A percentile compares a stretch with the other conserved stretches of the same genome.
phyloP scores from a whole-genome alignment of 192 early-diverging fungal species.

The Backusella mclennaniae region DNA sequence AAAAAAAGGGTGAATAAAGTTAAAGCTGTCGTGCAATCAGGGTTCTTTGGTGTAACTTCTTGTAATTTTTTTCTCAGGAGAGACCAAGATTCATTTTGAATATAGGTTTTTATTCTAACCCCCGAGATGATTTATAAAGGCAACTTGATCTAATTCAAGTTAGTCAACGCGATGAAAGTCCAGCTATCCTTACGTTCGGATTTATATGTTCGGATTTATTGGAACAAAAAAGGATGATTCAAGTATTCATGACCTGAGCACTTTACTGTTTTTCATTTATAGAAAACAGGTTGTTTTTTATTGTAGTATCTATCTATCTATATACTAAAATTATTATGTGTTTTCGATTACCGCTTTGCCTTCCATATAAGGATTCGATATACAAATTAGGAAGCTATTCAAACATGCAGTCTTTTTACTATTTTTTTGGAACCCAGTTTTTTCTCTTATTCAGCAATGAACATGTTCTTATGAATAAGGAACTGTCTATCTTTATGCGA shows the following conservation, averaged over 20 bases:
- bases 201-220: background rate
- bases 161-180: background rate
- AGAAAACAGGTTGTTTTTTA: too few relatives aligned
- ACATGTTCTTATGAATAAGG: too few relatives aligned
- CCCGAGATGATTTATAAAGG: background rate
- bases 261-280: background rate
- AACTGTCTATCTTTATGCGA: too few relatives aligned
- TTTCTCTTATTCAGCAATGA: too few relatives aligned
- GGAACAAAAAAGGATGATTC: background rate
- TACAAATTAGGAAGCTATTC: too few relatives aligned
- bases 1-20: background rate
- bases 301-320: too few relatives aligned
- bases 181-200: background rate
- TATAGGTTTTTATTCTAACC: background rate
- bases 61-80: background rate
- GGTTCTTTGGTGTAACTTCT: background rate
- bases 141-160: background rate
- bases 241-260: too few relatives aligned
- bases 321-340: too few relatives aligned
- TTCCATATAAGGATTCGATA: too few relatives aligned
- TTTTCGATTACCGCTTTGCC: too few relatives aligned
- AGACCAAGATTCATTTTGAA: background rate
- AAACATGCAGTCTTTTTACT: too few relatives aligned
- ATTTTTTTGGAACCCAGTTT: too few relatives aligned
- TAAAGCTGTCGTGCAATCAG: background rate